phyloP scores from a whole-genome alignment of 2,329 filamentous ascomycete genomes.

The Pleoardoris graminearum region DNA sequence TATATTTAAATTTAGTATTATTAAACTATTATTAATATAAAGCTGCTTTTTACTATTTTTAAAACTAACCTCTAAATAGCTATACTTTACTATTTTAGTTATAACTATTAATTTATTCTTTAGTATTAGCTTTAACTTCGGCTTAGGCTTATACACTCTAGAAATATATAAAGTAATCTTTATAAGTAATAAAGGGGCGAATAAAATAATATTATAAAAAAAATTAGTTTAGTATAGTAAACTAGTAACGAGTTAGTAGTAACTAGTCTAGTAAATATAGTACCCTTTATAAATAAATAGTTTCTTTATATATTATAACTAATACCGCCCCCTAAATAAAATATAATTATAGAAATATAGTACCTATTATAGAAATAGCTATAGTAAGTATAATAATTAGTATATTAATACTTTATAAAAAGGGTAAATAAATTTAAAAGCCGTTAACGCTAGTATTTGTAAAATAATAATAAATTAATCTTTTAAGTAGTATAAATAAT shows the following conservation, averaged over 20 bases:
- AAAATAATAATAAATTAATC: neutral
- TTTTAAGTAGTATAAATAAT: neutral
- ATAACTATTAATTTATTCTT: no score
- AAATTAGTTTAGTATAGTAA: constrained; percentile 11
- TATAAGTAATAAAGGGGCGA: constrained; percentile 7
- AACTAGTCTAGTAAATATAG: neutral
- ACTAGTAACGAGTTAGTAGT: neutral
- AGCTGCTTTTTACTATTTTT: no score
- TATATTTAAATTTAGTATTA: constrained; percentile 14
- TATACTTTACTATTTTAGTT: no score
- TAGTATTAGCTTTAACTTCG: constrained; percentile 9
- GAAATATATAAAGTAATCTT: constrained; percentile 13
- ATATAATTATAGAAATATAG: neutral
- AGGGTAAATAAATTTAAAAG: no score
- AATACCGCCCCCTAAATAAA: neutral
- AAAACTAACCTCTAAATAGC: no score
- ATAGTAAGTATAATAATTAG: neutral
- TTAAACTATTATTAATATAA: no score
- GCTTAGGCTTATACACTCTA: constrained; percentile 10
- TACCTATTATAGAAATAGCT: neutral
- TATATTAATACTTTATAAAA: no score
- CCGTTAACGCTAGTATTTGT: no score
- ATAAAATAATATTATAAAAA: neutral
- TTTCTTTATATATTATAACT: neutral
- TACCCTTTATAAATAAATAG: no score